Evolutionary conservation across 345 rosid genomes (phyloP), one percentile per base, ranked within the genome.

Genomic region (Cochlearia excelsa): DNA sequence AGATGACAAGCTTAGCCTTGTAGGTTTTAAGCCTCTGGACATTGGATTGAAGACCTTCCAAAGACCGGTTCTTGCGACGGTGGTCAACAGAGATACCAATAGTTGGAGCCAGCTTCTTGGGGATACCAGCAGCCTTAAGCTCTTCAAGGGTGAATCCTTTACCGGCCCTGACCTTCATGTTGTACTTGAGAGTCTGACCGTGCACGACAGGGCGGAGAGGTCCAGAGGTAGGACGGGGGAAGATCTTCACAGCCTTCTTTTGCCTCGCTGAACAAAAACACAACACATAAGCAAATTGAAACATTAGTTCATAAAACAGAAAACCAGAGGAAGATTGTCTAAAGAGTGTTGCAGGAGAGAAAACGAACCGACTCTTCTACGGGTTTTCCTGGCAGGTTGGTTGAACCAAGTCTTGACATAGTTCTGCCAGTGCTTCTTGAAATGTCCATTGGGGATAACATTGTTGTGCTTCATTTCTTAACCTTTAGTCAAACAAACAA

Each of bases 21-120:
- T 79, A 88, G n/a, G 96, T 85, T 76, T 91, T 91, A 35, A 91
- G 74, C 82, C 98, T 87, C 75, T 84, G 94, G 27, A 84, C 80
- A 76, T 90, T 90, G 52, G 77, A 53, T 45, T 85, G 97, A n/a
- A 90, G 82, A 54, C 94, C 64, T 76, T 88, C 98, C 66, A 87
- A 51, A 0, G 96, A 91, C 0, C 79, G 76, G 66, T 91, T 91
- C 65, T 71, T 85, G 2, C 95, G 80, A 1, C 96, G 91, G 53
- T 88, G 90, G 69, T 91, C 98, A 30, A 91, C 84, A 0, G 92
- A 61, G 29, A 91, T 78, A 29, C 98, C 96, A 2, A 91, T 78
- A 0, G 96, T 85, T 0, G 88, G 89, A 1, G 97, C 94, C 43
- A 87, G 73, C 46, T 85, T 90, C 94, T 82, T 87, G 0, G 96